phyloP scores from a whole-genome alignment of 306 rosid genomes.

The Pachyrhizus erosus region DNA sequence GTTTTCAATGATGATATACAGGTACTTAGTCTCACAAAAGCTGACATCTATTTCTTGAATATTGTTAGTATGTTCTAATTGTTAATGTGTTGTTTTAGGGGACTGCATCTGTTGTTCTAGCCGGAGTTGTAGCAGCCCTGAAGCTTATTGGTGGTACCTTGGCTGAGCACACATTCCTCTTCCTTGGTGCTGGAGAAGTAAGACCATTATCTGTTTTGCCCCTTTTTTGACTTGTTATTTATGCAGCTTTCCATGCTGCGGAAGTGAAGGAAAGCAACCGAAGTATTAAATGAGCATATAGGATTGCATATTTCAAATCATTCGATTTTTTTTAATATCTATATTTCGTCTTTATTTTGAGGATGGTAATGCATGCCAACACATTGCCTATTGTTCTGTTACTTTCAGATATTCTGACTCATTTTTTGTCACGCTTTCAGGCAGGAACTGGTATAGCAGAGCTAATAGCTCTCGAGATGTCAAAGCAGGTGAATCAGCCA shows the following conservation, averaged over 20 bases:
- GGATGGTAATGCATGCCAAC: background rate
- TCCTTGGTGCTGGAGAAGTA: constrained; percentile 98
- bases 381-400: background rate
- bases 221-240: background rate
- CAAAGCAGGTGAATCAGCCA: constrained; percentile 61
- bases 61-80: background rate
- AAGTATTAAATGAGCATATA: background rate
- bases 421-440: constrained; percentile 51
- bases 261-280: background rate
- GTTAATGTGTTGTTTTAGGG: constrained; percentile 62
- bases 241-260: constrained; percentile 12
- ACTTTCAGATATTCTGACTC: constrained; percentile 32
- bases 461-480: constrained; percentile 90
- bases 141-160: constrained; percentile 79
- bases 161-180: constrained; percentile 81
- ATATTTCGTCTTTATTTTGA: background rate
- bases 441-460: constrained; percentile 98
- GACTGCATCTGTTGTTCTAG: constrained; percentile 93
- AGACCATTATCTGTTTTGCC: constrained; percentile 3
- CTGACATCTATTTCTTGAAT: constrained; percentile 6
- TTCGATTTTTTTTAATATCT: background rate
- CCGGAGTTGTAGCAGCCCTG: constrained; percentile 89
- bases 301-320: background rate
- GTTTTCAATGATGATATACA: constrained; percentile 98
- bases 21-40: constrained; percentile 47